These are phyloP conservation scores for Aspergillus caelatus DNA, from an alignment of 2,329 filamentous ascomycete genomes.

Conservation along the genomic window DNA sequence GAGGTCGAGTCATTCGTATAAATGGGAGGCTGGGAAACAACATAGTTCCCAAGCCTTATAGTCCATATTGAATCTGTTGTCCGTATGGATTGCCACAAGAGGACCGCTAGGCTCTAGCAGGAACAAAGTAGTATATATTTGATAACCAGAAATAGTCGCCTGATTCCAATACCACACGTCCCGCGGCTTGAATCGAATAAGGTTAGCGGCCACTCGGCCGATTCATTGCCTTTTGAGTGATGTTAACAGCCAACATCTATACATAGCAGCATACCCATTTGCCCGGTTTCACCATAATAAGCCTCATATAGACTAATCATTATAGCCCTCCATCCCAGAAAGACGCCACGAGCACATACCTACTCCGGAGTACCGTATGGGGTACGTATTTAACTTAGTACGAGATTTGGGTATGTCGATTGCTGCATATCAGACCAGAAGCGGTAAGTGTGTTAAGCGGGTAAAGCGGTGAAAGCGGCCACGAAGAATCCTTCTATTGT, in stretches of 20 bases:
- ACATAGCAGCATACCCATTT: background rate
- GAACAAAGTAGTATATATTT: slow-evolving; percentile 1
- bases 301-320: background rate
- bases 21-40: background rate
- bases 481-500: slow-evolving; percentile 32
- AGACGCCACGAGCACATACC: background rate
- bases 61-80: background rate
- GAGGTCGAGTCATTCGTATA: background rate
- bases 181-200: background rate
- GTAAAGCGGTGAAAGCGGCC: slow-evolving; percentile 23
- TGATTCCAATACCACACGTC: background rate
- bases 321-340: background rate
- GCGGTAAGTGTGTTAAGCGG: slow-evolving; percentile 3
- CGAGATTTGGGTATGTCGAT: background rate
- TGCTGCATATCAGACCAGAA: background rate
- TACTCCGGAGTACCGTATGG: background rate
- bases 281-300: background rate
- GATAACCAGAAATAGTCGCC: background rate
- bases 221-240: background rate
- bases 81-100: background rate
- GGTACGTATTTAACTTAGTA: background rate
- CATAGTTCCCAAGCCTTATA: background rate
- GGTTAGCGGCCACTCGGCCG: slow-evolving; percentile 1
- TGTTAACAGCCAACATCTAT: background rate
- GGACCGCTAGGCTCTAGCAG: background rate